phyloP scores from a whole-genome alignment of 2,329 filamentous ascomycete species.

The Talaromyces sp. region DNA sequence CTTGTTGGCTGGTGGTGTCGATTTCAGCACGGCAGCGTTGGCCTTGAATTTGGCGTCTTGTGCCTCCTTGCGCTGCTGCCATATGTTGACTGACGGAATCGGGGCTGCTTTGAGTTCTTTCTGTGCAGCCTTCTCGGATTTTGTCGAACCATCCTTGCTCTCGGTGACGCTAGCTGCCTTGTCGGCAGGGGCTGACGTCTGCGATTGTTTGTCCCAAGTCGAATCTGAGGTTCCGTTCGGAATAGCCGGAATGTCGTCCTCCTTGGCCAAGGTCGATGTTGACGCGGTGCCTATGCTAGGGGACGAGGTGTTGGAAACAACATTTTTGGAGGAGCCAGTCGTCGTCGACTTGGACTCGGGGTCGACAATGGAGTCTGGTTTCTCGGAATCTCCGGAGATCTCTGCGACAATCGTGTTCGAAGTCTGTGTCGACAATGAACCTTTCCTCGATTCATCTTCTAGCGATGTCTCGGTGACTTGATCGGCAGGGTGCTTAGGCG shows the following conservation, averaged over 20 bases:
- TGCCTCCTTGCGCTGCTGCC: slow-evolving; percentile 72
- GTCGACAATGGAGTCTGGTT: slow-evolving; percentile 22
- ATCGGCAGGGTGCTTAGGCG: slow-evolving; percentile 36
- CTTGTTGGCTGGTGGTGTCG: slow-evolving; percentile 15
- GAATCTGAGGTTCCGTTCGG: slow-evolving; percentile 60
- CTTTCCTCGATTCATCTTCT: slow-evolving; percentile 23
- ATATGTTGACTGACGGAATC: slow-evolving; percentile 77
- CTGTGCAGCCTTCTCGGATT: slow-evolving; percentile 53
- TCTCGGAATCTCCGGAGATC: slow-evolving; percentile 34
- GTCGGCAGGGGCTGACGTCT: slow-evolving; percentile 59
- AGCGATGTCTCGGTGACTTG: slow-evolving; percentile 23
- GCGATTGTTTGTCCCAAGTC: slow-evolving; percentile 61
- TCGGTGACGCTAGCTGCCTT: slow-evolving; percentile 35
- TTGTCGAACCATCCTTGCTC: slow-evolving; percentile 46
- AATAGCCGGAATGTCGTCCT: slow-evolving; percentile 56
- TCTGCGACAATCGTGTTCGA: slow-evolving; percentile 43
- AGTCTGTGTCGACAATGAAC: slow-evolving; percentile 22
- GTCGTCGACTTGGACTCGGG: slow-evolving; percentile 29
- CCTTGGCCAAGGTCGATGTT: slow-evolving; percentile 49
- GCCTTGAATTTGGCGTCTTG: slow-evolving; percentile 47
- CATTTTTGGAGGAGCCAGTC: slow-evolving; percentile 22
- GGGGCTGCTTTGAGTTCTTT: slow-evolving; percentile 71
- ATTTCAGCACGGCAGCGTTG: slow-evolving; percentile 20
- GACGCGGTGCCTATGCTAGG: slow-evolving; percentile 51
- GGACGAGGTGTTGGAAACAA: slow-evolving; percentile 42